Evolutionary conservation across 2,329 filamentous ascomycete genomes (phyloP), one percentile per base, ranked within the genome.

Genomic region (Ophiosphaerella herpotricha): DNA sequence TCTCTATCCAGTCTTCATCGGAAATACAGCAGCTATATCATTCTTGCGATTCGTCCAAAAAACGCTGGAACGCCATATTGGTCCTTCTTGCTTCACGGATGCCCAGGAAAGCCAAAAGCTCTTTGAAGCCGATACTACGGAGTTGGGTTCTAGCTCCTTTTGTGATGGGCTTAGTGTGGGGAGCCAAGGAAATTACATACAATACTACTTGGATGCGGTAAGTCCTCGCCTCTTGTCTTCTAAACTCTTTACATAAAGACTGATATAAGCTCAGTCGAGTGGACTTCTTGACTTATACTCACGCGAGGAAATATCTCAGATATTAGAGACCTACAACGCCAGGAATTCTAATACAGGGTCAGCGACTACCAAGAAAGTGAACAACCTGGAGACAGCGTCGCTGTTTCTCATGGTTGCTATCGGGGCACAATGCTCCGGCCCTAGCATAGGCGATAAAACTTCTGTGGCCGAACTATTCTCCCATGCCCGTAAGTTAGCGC

Each of bases 31-130:
- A 1, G 78, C 80, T 0, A 67, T 85, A 12, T 84, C 82, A 0
- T 85, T 85, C 49, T 66, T 85, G 1, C 80, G 84, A 48, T 75
- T 83, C 32, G 71, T 83, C 12, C 75, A 80, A 12, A 72, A 78
- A 11, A 75, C 74, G 2, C 61, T 78, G 54, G 76, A 76, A 8
- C 77, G 78, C 29, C 75, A 82, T 50, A 80, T 82, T 46, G 81
- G 81, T 0, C 80, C 80, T 1, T 82, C 80, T 0, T 74, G 77
- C 13, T 84, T 83, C 59, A 81, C 81, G 0, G 75, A 82, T 47
- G 78, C 77, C 57, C 71, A 77, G 16, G 75, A 75, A 35, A 77
- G 74, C n/a, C 77, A 82, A 44, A 76, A 74, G 32, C 82, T 83
- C 78, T 76, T 83, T 1, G 81, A 84, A 58, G 77, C 74, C 13